phyloP scores from a whole-genome alignment of 2,329 filamentous ascomycete genomes.

The Zasmidium angulare region DNA sequence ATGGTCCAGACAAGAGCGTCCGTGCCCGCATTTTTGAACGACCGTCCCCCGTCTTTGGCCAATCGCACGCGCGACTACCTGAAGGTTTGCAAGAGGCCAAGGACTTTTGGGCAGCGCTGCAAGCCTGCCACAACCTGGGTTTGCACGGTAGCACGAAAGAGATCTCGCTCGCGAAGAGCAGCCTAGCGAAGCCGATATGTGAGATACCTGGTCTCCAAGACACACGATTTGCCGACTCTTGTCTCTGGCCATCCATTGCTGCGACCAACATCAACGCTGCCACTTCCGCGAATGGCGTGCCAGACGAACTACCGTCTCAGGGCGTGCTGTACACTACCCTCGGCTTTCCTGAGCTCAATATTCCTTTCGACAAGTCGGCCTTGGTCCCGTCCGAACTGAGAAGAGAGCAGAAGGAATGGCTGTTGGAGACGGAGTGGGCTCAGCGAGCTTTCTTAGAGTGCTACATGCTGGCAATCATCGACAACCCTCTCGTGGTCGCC shows the following conservation, averaged over 20 bases:
- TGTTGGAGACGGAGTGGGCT: conserved; percentile 68
- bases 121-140: conserved; percentile 24
- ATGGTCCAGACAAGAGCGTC: conserved; percentile 59
- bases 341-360: conserved; percentile 24
- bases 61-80: conserved; percentile 14
- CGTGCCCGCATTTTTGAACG: conserved; percentile 49
- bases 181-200: conserved; percentile 12
- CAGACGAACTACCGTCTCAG: not conserved
- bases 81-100: conserved; percentile 21
- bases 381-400: conserved; percentile 59
- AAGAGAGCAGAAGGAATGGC: conserved; percentile 65
- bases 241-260: conserved; percentile 22
- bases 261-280: not conserved
- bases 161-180: conserved; percentile 19
- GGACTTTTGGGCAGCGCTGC: conserved; percentile 28
- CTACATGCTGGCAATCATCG: conserved; percentile 64
- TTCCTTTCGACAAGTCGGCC: conserved; percentile 27
- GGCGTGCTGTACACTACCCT: conserved; percentile 19
- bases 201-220: conserved; percentile 20
- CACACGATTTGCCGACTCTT: conserved; percentile 20
- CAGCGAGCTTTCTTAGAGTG: conserved; percentile 68
- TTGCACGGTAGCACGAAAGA: conserved; percentile 19
- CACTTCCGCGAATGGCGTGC: not conserved
- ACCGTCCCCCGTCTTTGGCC: conserved; percentile 49
- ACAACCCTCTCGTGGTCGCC: conserved; percentile 57